Evolutionary conservation across 2,329 filamentous ascomycete species (phyloP).

Genomic region (Cladophialophora exuberans): DNA sequence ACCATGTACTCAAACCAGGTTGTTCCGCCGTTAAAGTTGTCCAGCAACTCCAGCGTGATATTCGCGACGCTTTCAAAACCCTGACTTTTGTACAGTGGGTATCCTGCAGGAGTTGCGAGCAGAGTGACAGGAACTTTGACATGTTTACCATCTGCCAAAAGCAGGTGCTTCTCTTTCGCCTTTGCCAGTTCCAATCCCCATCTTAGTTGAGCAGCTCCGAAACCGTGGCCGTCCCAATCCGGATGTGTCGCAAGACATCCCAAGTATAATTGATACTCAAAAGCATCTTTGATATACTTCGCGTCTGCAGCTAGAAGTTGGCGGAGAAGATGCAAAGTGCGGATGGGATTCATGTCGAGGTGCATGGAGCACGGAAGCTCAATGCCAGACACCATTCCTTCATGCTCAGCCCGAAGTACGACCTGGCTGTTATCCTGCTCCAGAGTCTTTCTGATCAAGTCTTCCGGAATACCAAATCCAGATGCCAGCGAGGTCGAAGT

Average conservation of each 20-base stretch:
- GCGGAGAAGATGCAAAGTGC: not conserved
- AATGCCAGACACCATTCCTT: not conserved
- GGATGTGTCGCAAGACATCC: conserved; percentile 18
- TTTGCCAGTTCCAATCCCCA: conserved; percentile 17
- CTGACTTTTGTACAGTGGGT: not conserved
- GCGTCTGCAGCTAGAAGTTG: conserved; percentile 4
- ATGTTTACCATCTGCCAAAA: not conserved
- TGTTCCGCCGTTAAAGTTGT: not conserved
- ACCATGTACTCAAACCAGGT: not conserved
- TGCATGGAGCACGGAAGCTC: conserved; percentile 6
- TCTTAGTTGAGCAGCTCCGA: conserved; percentile 8
- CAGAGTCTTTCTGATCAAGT: not conserved
- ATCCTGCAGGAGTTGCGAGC: not conserved
- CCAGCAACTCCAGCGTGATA: not conserved
- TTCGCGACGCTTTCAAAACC: not conserved
- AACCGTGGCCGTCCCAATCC: conserved; percentile 15
- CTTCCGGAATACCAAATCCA: not conserved
- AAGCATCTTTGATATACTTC: conserved; percentile 7
- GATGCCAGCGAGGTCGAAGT: not conserved
- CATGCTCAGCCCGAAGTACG: not conserved
- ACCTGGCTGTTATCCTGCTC: not conserved
- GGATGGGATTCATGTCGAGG: conserved; percentile 15
- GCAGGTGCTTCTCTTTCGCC: not conserved
- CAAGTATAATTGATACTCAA: conserved; percentile 14
- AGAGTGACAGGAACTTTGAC: not conserved